Percentiles rank a stretch among this genome's conserved stretches.
Conservation (phyloP, 2,329 filamentous ascomycete species). For the Neofusicoccum umdonicola region DNA sequence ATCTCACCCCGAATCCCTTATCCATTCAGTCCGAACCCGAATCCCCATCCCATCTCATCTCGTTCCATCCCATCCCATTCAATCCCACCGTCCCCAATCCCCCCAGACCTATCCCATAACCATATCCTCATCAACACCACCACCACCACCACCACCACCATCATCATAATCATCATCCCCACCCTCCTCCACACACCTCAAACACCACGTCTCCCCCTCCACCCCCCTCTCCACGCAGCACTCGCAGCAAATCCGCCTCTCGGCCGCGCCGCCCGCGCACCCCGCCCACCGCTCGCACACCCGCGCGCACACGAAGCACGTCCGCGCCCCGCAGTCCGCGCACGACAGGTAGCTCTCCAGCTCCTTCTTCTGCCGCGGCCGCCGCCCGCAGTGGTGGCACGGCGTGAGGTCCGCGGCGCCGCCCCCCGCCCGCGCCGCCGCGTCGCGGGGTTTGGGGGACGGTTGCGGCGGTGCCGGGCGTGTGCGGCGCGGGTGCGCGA, state of each 20-base stretch:
- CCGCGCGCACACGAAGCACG: conserved; percentile 68
- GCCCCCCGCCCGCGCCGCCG: too few species aligned
- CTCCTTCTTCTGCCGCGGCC: conserved; percentile 63
- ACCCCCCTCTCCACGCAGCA: conserved; percentile 66
- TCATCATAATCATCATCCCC: background rate
- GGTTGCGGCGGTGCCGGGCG: too few species aligned
- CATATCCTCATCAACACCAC: background rate
- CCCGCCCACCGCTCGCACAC: conserved; percentile 48
- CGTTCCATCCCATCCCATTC: background rate
- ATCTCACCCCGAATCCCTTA: background rate
- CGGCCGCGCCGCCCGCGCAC: conserved; percentile 24
- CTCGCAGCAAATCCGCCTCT: conserved; percentile 60
- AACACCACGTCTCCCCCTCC: conserved; percentile 65
- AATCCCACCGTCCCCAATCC: background rate
- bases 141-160: background rate
- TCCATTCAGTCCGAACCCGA: too few species aligned
- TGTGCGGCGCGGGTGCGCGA: background rate
- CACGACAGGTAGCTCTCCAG: conserved; percentile 66
- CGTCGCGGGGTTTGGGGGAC: too few species aligned
- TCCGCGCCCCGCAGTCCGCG: conserved; percentile 58
- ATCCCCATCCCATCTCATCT: too few species aligned
- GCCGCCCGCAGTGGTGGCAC: conserved; percentile 67
- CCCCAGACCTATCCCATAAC: background rate
- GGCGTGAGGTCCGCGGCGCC: conserved; percentile 41
- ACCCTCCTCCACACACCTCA: conserved; percentile 54